phyloP scores from a whole-genome alignment of 495 filamentous ascomycete species.

The Thozetella sp. region DNA sequence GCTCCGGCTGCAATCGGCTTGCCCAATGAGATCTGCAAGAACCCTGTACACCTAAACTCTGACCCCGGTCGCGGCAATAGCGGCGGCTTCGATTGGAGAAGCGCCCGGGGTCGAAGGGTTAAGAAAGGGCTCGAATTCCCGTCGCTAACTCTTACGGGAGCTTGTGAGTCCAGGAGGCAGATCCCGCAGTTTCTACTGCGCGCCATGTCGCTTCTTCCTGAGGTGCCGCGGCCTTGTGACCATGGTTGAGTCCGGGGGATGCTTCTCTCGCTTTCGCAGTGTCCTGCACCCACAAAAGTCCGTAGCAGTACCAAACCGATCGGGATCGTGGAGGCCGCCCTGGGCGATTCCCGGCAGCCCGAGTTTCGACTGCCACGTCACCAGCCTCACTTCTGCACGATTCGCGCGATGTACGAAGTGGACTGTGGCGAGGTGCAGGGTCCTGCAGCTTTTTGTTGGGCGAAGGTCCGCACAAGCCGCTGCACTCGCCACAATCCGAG shows the following conservation, averaged over 20 bases:
- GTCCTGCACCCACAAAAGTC: no score
- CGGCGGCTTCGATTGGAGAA: constrained; percentile 39
- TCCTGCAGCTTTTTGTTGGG: not conserved
- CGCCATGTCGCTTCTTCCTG: no score
- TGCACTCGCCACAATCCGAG: constrained; percentile 16
- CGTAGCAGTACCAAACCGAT: constrained; percentile 10
- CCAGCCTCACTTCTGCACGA: constrained; percentile 21
- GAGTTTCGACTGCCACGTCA: constrained; percentile 24
- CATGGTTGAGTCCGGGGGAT: no score
- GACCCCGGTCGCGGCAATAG: constrained; percentile 24
- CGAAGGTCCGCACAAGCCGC: constrained; percentile 6
- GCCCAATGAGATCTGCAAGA: constrained; percentile 34
- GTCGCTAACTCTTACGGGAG: not conserved
- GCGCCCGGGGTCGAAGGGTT: constrained; percentile 4
- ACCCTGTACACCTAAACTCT: constrained; percentile 34
- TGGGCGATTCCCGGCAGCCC: not conserved
- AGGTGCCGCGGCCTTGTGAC: no score
- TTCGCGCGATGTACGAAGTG: constrained; percentile 10
- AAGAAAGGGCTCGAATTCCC: constrained; percentile 24
- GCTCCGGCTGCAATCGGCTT: constrained; percentile 23
- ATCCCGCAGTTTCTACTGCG: no score
- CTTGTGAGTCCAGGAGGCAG: no score
- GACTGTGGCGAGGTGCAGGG: constrained; percentile 28
- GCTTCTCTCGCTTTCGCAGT: no score
- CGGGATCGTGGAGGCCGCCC: constrained; percentile 13